phyloP scores from a whole-genome alignment of 2,329 filamentous ascomycete genomes.

The Colletotrichum liaoningense region DNA sequence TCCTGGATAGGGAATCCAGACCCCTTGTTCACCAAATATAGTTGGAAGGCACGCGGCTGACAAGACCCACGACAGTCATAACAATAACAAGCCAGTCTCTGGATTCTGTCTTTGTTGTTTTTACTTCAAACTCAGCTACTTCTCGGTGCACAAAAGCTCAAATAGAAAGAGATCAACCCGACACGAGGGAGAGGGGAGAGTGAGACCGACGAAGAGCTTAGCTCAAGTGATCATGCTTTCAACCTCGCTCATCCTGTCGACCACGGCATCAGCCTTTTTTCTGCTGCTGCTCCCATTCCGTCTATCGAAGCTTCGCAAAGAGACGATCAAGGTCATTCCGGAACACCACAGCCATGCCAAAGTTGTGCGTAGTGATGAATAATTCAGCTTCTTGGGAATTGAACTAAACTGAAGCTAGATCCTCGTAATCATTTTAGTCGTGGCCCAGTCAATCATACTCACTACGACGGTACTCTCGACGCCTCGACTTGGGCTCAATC shows the following conservation, averaged over 20 bases:
- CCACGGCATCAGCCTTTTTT: not conserved
- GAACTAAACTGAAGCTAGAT: not conserved
- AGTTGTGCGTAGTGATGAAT: not conserved
- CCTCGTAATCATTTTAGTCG: not conserved
- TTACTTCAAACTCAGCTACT: too few species aligned
- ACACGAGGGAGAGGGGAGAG: not conserved
- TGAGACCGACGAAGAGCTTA: not conserved
- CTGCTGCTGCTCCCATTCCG: constrained; percentile 2
- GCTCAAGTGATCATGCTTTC: not conserved
- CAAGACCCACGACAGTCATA: not conserved
- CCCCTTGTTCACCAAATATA: not conserved
- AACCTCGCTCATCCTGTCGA: not conserved
- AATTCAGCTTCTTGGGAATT: not conserved
- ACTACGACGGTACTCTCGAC: too few species aligned
- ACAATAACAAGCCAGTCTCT: not conserved
- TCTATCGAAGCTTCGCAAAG: not conserved
- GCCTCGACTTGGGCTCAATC: not conserved
- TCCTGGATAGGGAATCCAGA: too few species aligned
- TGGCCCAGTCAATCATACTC: not conserved
- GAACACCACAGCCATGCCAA: not conserved
- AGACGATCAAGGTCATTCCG: constrained; percentile 2
- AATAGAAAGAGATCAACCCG: too few species aligned
- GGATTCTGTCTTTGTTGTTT: not conserved
- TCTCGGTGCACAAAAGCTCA: too few species aligned
- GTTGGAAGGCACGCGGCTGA: not conserved